Percentiles rank a stretch among this genome's conserved stretches.
Evolutionary conservation across 2,329 filamentous ascomycete genomes (phyloP).

Genomic region (Cryphonectria carpinicola): DNA sequence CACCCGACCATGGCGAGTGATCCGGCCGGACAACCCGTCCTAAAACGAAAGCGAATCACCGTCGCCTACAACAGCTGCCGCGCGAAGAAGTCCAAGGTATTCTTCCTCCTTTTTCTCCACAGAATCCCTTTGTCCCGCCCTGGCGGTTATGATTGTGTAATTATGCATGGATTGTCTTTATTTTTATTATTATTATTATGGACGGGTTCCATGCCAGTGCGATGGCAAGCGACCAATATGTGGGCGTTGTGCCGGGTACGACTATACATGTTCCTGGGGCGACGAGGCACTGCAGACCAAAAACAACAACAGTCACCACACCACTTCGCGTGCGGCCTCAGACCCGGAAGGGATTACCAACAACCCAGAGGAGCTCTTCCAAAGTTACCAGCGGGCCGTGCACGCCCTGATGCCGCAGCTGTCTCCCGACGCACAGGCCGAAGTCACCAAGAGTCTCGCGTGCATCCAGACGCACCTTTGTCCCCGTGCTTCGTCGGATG

Average conservation of each 20-base stretch:
- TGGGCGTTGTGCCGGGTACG: slow-evolving; percentile 34
- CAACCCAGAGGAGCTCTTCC: neutral
- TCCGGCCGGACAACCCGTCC: neutral
- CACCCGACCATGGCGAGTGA: neutral
- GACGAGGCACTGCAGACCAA: neutral
- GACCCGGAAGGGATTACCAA: neutral
- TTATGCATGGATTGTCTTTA: neutral
- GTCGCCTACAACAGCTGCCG: neutral
- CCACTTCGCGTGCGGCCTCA: too few species aligned
- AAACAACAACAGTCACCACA: neutral
- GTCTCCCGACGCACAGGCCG: neutral
- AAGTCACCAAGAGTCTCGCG: slow-evolving; percentile 10
- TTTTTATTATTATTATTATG: neutral
- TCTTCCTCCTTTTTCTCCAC: neutral
- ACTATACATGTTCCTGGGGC: slow-evolving; percentile 29
- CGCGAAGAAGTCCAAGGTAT: slow-evolving; percentile 16
- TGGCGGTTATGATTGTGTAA: too few species aligned
- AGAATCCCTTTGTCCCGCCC: too few species aligned
- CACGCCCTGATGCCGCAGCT: slow-evolving; percentile 10
- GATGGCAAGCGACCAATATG: slow-evolving; percentile 34
- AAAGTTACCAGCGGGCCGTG: slow-evolving; percentile 6
- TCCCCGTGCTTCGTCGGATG: neutral
- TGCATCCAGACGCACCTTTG: slow-evolving; percentile 7
- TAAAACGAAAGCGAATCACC: neutral
- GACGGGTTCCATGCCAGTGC: slow-evolving; percentile 6